Evolutionary conservation across 371 early-diverging fungal species (phyloP), one percentile per base, ranked within the genome.

Genomic region (Mortierella sp.): DNA sequence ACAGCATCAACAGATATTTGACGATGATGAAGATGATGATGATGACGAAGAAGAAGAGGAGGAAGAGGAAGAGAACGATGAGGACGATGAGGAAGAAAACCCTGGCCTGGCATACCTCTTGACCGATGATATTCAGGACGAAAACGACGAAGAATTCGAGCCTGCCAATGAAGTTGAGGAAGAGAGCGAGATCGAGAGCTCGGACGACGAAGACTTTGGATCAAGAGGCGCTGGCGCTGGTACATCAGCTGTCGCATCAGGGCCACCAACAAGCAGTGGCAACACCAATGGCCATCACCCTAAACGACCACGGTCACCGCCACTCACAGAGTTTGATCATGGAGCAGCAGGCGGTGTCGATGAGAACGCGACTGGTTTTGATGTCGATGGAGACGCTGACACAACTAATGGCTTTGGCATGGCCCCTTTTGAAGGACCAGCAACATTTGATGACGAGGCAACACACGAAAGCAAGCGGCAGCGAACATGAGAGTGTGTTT

Each of bases 81-180:
- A 69, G 0, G 69, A 61, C 1, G 72, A 64, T 0, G 72, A 64
- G 9, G 72, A 71, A 9, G 64, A 64, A 14, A 57, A 60, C n/a
- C 75, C 75, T 3, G 75, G 75, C 7, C 39, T 73, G 43, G 75
- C 68, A 11, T 66, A 66, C 21, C 54, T 73, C 26, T 31, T 73
- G 9, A 39, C 58, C 0, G 78, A 65, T 15, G 59, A 70, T 24
- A 67, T 71, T 32, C 70, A 61, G 17, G 58, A 57, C 27, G 78
- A 78, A 2, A 71, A 70, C 21, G 78, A 78, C 15, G 68, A 71
- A 21, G 78, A 78, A 32, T 78, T 70, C 52, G 68, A 71, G 53
- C 72, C 72, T 0, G 54, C 50, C 15, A 62, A 71, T 19, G 72
- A 66, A 32, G 56, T 26, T 0, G 78, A 78, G 41, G 78, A 78